A percentile compares a stretch with the other conserved stretches of the same genome.
Evolutionary conservation across 352 stramenopile species (phyloP).

Genomic region (Phytophthora lateralis): DNA sequence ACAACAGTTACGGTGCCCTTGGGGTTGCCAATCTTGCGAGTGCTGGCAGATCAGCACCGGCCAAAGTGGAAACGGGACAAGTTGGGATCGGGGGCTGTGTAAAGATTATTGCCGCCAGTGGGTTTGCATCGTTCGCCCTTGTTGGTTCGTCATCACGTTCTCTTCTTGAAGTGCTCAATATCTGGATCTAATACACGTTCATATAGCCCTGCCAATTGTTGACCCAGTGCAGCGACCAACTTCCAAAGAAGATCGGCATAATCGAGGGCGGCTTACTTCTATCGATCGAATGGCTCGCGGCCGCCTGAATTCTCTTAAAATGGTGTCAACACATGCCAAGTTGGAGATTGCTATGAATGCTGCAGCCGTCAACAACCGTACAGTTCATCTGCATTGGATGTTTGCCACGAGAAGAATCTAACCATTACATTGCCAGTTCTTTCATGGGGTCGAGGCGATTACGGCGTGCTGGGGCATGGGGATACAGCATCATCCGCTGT

Average conservation of each 20-base stretch:
- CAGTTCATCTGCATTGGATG: not conserved
- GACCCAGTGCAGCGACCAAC: conserved; percentile 19
- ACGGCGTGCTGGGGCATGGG: conserved; percentile 64
- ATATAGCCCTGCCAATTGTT: conserved; percentile 19
- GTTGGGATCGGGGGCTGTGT: conserved; percentile 34
- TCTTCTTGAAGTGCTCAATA: not conserved
- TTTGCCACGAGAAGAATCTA: not conserved
- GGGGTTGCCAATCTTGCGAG: conserved; percentile 18
- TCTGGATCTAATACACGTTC: conserved; percentile 2
- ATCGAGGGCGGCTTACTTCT: conserved; percentile 18
- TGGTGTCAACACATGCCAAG: conserved; percentile 17
- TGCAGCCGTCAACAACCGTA: conserved; percentile 40
- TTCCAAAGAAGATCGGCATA: conserved; percentile 23
- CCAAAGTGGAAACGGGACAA: conserved; percentile 38
- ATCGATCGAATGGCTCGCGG: conserved; percentile 32
- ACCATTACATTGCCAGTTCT: conserved; percentile 43
- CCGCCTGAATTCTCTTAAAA: conserved; percentile 23
- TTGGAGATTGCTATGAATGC: conserved; percentile 30
- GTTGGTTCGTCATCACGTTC: conserved; percentile 46
- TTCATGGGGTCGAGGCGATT: conserved; percentile 72
- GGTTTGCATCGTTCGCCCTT: conserved; percentile 72
- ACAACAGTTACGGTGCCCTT: conserved; percentile 69
- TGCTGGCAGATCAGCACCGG: conserved; percentile 22
- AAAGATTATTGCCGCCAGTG: conserved; percentile 61
- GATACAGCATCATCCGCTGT: conserved; percentile 41